Conservation (phyloP, 257 asterid genomes). For the Salvia hispanica region DNA sequence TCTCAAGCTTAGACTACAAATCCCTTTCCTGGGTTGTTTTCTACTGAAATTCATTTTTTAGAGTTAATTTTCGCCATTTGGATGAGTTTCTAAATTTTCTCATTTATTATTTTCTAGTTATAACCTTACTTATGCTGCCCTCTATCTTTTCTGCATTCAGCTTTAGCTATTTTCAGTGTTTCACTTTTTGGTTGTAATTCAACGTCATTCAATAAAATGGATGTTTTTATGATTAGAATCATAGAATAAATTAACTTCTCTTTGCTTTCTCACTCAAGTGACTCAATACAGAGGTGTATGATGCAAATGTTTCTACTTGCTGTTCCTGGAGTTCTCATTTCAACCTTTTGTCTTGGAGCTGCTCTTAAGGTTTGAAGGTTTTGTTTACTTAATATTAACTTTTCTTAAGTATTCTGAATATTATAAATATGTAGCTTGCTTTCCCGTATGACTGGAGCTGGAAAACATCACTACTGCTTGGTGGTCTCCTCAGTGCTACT, state of each 20-base stretch:
- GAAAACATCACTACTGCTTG: slow-evolving; percentile 88
- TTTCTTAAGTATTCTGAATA: slow-evolving; percentile 33
- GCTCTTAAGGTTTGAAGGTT: slow-evolving; percentile 72
- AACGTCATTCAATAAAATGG: slow-evolving; percentile 5
- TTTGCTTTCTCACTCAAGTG: not conserved
- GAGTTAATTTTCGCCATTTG: not conserved
- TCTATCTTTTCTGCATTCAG: slow-evolving; percentile 7
- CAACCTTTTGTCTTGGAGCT: slow-evolving; percentile 85
- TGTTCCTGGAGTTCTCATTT: slow-evolving; percentile 95
- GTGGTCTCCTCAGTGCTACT: slow-evolving; percentile 98
- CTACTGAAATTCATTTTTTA: not conserved
- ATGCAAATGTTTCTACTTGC: slow-evolving; percentile 92
- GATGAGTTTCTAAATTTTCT: slow-evolving; percentile 3
- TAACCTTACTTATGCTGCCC: slow-evolving; percentile 8
- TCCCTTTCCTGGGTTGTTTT: slow-evolving; percentile 1
- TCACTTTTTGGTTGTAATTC: slow-evolving; percentile 19
- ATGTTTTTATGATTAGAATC: slow-evolving; percentile 22
- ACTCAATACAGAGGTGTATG: slow-evolving; percentile 70
- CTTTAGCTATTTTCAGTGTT: not conserved
- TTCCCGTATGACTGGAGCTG: slow-evolving; percentile 97
- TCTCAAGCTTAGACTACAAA: not conserved
- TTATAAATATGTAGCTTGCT: slow-evolving; percentile 55
- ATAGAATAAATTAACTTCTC: slow-evolving; percentile 9
- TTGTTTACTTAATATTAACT: slow-evolving; percentile 28
- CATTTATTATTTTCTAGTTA: slow-evolving; percentile 1